phyloP scores from a whole-genome alignment of 73 alveolate genomes.

The Symbiodinium natans region DNA sequence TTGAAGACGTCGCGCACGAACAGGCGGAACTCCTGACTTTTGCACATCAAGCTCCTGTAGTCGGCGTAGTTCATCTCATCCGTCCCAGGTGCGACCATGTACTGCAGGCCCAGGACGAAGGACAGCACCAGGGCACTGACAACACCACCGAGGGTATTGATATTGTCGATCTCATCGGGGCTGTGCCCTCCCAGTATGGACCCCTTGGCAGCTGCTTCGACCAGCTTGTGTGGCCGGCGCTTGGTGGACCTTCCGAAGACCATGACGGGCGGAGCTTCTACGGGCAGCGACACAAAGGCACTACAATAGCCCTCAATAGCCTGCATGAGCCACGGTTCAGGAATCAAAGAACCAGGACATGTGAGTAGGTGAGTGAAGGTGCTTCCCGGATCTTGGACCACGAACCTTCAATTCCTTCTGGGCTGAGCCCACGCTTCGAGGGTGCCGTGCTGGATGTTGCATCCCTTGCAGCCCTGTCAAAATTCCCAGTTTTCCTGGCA shows the following conservation, averaged over 20 bases:
- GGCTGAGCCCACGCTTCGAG: too few species aligned
- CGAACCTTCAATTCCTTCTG: too few species aligned
- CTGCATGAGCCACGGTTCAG: too few species aligned
- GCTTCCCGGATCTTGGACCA: too few species aligned
- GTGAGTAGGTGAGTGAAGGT: too few species aligned
- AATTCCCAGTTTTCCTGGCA: too few species aligned
- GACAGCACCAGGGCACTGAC: slow-evolving; percentile 44
- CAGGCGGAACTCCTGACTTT: slow-evolving; percentile 73
- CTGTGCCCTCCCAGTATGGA: slow-evolving; percentile 80
- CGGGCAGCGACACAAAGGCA: too few species aligned
- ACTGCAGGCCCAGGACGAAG: slow-evolving; percentile 87
- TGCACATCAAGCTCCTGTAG: slow-evolving; percentile 56
- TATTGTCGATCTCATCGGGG: slow-evolving; percentile 75
- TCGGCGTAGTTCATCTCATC: slow-evolving; percentile 78
- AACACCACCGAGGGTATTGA: slow-evolving; percentile 70
- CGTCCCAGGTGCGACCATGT: slow-evolving; percentile 83
- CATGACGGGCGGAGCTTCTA: not conserved
- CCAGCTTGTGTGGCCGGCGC: not conserved
- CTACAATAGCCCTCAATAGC: too few species aligned
- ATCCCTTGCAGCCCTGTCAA: too few species aligned
- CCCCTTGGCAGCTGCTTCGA: slow-evolving; percentile 8
- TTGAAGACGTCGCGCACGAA: slow-evolving; percentile 18
- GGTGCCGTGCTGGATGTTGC: too few species aligned
- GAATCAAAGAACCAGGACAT: too few species aligned
- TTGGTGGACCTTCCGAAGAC: not conserved